Conservation (phyloP, 2,329 filamentous ascomycete species). For the Acarospora socialis region DNA sequence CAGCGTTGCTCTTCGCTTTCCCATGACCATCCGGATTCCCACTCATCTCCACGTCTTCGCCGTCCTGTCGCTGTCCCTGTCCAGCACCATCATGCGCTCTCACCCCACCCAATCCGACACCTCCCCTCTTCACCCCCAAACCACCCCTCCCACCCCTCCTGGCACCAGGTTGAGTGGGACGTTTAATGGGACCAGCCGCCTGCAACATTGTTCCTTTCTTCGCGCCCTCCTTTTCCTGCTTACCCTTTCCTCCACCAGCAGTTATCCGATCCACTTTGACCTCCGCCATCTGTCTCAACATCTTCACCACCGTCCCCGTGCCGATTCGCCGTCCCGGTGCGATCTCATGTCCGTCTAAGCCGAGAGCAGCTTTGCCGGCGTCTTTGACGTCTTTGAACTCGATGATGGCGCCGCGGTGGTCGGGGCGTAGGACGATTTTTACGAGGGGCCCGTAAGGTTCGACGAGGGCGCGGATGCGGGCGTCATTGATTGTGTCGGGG, state of each 20-base stretch:
- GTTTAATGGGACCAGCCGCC: constrained; percentile 25
- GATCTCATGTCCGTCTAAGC: constrained; percentile 34
- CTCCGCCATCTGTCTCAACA: constrained; percentile 30
- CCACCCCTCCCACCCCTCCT: constrained; percentile 33
- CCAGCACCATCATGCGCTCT: constrained; percentile 1
- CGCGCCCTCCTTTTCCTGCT: constrained; percentile 21
- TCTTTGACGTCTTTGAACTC: constrained; percentile 60
- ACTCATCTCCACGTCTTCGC: not conserved
- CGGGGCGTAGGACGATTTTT: constrained; percentile 65
- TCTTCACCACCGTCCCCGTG: constrained; percentile 38
- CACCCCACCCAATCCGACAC: constrained; percentile 10
- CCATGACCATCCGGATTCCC: constrained; percentile 3
- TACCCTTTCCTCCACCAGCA: constrained; percentile 24
- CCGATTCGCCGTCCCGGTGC: constrained; percentile 27
- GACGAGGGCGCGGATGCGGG: constrained; percentile 59
- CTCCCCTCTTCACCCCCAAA: constrained; percentile 34
- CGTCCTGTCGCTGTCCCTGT: not conserved
- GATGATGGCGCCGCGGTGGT: constrained; percentile 72
- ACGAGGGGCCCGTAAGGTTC: constrained; percentile 56
- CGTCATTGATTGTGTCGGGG: constrained; percentile 84
- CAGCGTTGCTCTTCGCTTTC: constrained; percentile 13
- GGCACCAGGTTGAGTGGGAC: constrained; percentile 31
- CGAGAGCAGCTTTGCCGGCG: constrained; percentile 46
- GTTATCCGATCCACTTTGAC: constrained; percentile 26
- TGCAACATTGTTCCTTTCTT: constrained; percentile 13